A percentile compares a stretch with the other conserved stretches of the same genome.
These are phyloP conservation scores for Microsporum audouinii DNA, from an alignment of 2,329 filamentous ascomycete genomes.

Conservation along the genomic window DNA sequence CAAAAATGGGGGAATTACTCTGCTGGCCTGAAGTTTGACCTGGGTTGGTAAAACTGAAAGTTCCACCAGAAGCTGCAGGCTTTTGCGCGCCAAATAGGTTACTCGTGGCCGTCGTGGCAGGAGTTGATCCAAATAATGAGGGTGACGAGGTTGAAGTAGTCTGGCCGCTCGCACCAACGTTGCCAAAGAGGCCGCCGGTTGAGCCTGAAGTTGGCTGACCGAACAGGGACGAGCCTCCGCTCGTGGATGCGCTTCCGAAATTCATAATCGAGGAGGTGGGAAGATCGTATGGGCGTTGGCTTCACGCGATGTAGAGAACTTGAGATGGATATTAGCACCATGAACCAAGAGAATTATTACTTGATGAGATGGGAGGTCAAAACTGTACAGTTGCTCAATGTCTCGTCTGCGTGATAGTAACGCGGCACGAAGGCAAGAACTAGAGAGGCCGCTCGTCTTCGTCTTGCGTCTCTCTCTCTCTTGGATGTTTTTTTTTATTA, in stretches of 20 bases:
- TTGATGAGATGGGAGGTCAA: too few species aligned
- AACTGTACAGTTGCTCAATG: background rate
- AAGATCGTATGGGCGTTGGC: background rate
- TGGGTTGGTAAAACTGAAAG: slow-evolving; percentile 19
- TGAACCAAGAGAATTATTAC: background rate
- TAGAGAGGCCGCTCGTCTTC: background rate
- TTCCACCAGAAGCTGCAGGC: slow-evolving; percentile 10
- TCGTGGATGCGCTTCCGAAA: slow-evolving; percentile 31
- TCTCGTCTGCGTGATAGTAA: background rate
- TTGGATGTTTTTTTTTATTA: background rate
- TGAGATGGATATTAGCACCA: background rate
- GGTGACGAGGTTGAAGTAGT: slow-evolving; percentile 1
- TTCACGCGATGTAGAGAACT: background rate
- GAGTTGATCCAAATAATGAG: slow-evolving; percentile 9
- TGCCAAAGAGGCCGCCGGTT: slow-evolving; percentile 12
- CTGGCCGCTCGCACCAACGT: slow-evolving; percentile 10
- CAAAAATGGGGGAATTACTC: slow-evolving; percentile 21
- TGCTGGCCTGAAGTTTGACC: slow-evolving; percentile 20
- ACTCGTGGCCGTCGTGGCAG: background rate
- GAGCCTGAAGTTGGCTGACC: slow-evolving; percentile 8
- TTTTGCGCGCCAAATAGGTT: background rate
- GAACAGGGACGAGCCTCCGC: slow-evolving; percentile 20
- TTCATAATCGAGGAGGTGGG: background rate
- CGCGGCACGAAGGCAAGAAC: background rate
- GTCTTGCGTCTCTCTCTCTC: background rate